These are phyloP conservation scores for Bacidia gigantensis DNA, from an alignment of 495 filamentous ascomycete genomes.

Conservation along the genomic window DNA sequence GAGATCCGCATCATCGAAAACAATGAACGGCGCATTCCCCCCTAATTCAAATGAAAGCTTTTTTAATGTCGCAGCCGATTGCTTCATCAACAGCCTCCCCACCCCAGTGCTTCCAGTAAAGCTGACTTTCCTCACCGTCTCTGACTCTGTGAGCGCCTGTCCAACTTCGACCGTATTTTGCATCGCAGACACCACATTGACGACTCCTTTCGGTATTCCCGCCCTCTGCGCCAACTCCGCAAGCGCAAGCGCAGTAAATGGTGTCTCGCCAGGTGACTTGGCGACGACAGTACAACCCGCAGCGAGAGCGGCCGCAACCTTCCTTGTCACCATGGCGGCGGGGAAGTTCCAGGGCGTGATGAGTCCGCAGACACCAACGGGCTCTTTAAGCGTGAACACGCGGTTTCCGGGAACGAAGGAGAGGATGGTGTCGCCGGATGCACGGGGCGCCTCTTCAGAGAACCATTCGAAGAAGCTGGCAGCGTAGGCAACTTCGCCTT, in stretches of 20 bases:
- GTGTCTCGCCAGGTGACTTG: constrained; percentile 78
- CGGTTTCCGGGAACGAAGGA: constrained; percentile 54
- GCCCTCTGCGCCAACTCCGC: constrained; percentile 72
- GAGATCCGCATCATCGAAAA: constrained; percentile 82
- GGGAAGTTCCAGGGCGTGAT: constrained; percentile 98
- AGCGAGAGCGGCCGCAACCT: constrained; percentile 73
- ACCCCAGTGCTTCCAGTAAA: constrained; percentile 82
- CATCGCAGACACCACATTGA: constrained; percentile 65
- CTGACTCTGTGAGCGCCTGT: constrained; percentile 53
- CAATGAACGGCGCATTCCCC: constrained; percentile 86
- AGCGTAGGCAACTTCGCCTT: constrained; percentile 58
- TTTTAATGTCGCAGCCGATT: constrained; percentile 68
- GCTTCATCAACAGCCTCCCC: constrained; percentile 80
- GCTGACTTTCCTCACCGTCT: constrained; percentile 66
- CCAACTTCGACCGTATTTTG: constrained; percentile 64
- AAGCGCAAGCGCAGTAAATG: constrained; percentile 67
- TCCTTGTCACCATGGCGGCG: constrained; percentile 82
- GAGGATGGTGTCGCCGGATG: constrained; percentile 63
- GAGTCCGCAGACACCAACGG: constrained; percentile 83
- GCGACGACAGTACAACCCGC: constrained; percentile 74
- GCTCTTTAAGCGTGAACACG: constrained; percentile 69
- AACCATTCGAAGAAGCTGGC: constrained; percentile 71
- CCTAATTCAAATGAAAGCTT: constrained; percentile 79
- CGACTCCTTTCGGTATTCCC: constrained; percentile 70
- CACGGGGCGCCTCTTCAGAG: constrained; percentile 55